A percentile compares a stretch with the other conserved stretches of the same genome.
Evolutionary conservation across 2,329 filamentous ascomycete genomes (phyloP).

Genomic region (Gliomastix tumulicola): DNA sequence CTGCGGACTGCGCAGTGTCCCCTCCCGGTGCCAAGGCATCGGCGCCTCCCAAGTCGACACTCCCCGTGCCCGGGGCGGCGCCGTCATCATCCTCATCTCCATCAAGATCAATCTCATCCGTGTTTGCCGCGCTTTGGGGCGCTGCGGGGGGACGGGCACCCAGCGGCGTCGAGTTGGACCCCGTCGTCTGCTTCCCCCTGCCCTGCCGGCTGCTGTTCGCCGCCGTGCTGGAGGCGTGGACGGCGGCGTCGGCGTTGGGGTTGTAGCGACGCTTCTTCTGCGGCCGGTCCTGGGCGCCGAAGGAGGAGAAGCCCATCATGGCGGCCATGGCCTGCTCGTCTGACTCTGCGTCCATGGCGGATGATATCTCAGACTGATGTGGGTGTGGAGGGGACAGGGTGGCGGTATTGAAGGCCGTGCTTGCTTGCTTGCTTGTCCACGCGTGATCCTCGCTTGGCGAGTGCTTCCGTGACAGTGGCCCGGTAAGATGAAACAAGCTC

Average conservation of each 20-base stretch:
- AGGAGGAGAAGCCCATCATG: constrained; percentile 68
- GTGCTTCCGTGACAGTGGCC: no score
- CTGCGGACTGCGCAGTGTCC: no score
- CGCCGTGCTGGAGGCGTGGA: constrained; percentile 16
- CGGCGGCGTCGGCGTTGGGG: constrained; percentile 37
- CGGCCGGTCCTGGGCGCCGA: constrained; percentile 47
- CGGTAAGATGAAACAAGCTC: no score
- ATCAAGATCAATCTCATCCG: constrained; percentile 38
- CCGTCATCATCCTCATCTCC: constrained; percentile 21
- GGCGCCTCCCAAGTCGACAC: not conserved
- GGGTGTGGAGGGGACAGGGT: not conserved
- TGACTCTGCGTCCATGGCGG: constrained; percentile 11
- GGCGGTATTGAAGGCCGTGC: no score
- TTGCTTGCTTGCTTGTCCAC: no score
- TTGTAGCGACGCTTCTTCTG: constrained; percentile 63
- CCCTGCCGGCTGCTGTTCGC: constrained; percentile 14
- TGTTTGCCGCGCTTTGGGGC: constrained; percentile 17
- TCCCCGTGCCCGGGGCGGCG: not conserved
- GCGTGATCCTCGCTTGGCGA: no score
- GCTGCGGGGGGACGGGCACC: constrained; percentile 12
- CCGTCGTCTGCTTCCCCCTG: constrained; percentile 22
- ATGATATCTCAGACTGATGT: not conserved
- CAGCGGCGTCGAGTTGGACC: constrained; percentile 27
- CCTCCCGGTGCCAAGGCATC: no score
- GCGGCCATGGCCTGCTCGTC: constrained; percentile 51